phyloP scores from a whole-genome alignment of 129 eudicot genomes.

The Escallonia rubra region DNA sequence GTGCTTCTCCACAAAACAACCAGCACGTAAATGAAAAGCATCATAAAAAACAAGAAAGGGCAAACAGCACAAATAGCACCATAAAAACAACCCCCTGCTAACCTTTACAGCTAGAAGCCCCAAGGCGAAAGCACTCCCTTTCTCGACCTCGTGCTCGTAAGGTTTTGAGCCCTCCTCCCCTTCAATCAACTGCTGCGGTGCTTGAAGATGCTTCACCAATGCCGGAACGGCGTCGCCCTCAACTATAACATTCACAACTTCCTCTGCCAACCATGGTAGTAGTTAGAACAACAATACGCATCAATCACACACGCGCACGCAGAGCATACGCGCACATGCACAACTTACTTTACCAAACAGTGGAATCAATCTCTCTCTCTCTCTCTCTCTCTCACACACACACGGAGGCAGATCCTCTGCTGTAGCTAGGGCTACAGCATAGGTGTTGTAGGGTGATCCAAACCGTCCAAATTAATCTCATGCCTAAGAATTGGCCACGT shows the following conservation, averaged over 20 bases:
- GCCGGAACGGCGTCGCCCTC: constrained; percentile 54
- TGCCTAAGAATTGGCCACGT: no score
- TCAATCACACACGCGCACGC: not conserved
- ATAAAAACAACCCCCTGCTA: no score
- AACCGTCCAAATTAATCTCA: no score
- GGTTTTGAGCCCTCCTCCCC: constrained; percentile 22
- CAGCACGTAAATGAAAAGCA: not conserved
- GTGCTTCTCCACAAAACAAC: not conserved
- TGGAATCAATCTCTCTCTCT: no score
- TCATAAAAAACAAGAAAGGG: no score
- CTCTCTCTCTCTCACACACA: no score
- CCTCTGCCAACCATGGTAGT: constrained; percentile 29
- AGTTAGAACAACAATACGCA: not conserved
- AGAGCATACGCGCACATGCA: no score
- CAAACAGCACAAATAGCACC: no score
- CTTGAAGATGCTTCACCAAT: constrained; percentile 47
- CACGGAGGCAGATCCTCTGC: no score
- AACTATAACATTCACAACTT: constrained; percentile 49
- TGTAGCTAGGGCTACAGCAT: no score
- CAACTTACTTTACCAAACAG: no score
- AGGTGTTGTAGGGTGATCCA: no score
- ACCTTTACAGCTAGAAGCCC: constrained; percentile 71
- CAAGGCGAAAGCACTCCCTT: constrained; percentile 56
- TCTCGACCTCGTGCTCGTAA: constrained; percentile 58
- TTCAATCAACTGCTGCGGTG: constrained; percentile 28